A percentile compares a stretch with the other conserved stretches of the same genome.
phyloP scores from a whole-genome alignment of 2,329 filamentous ascomycete species.

The Aureobasidium subglaciale region DNA sequence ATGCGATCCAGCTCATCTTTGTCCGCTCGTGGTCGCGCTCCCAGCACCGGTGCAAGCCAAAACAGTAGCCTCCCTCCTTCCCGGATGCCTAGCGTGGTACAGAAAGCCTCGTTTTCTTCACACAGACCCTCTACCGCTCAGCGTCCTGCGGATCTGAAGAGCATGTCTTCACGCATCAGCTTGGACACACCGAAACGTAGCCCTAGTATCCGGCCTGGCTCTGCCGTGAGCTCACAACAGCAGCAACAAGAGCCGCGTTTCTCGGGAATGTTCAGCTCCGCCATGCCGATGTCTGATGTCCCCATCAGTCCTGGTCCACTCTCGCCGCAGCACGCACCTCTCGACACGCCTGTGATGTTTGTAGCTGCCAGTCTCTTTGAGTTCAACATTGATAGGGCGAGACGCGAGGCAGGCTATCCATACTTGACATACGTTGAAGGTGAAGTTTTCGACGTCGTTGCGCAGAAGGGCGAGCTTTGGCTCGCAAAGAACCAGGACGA shows the following conservation, averaged over 20 bases:
- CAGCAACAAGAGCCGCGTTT: slow-evolving; percentile 21
- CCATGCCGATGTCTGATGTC: slow-evolving; percentile 68
- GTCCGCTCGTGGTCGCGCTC: slow-evolving; percentile 30
- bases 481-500: slow-evolving; percentile 97
- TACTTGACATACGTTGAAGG: slow-evolving; percentile 94
- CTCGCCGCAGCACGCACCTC: slow-evolving; percentile 20
- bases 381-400: slow-evolving; percentile 90
- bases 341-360: slow-evolving; percentile 57
- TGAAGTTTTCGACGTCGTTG: slow-evolving; percentile 69
- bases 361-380: slow-evolving; percentile 90
- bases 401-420: slow-evolving; percentile 88
- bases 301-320: slow-evolving; percentile 18
- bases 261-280: slow-evolving; percentile 65
- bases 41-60: slow-evolving; percentile 10
- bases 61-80: slow-evolving; percentile 15
- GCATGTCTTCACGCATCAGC: slow-evolving; percentile 19
- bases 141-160: slow-evolving; percentile 17
- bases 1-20: slow-evolving; percentile 50
- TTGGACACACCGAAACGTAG: slow-evolving; percentile 17
- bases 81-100: slow-evolving; percentile 31
- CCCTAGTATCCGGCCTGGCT: slow-evolving; percentile 22
- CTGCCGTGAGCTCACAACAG: slow-evolving; percentile 28
- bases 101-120: slow-evolving; percentile 34
- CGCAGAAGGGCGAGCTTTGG: slow-evolving; percentile 95
- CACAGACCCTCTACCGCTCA: slow-evolving; percentile 31